Evolutionary conservation across 768 basidiomycete species (phyloP).

Genomic region (Trametes cingulata): DNA sequence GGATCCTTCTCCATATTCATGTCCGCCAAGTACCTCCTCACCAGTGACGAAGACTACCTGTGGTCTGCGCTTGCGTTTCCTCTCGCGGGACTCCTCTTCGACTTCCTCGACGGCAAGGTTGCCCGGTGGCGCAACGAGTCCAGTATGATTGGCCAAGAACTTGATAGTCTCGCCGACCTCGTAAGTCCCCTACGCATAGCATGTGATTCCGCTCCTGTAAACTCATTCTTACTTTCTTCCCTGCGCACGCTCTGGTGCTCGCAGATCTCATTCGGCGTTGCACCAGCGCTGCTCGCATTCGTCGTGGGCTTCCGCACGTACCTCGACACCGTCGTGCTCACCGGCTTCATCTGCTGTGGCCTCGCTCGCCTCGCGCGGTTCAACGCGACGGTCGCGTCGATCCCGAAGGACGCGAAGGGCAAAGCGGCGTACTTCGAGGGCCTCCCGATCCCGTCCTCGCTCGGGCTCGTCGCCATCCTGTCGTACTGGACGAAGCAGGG

Average conservation of each 20-base stretch:
- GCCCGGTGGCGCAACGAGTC: constrained; percentile 95
- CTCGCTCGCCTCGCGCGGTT: constrained; percentile 96
- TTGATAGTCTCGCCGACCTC: constrained; percentile 95
- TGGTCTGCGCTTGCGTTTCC: constrained; percentile 89
- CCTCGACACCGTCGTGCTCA: constrained; percentile 84
- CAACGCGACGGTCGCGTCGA: constrained; percentile 95
- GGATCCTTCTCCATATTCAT: constrained; percentile 95
- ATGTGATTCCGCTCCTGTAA: constrained; percentile 7
- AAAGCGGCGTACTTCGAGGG: constrained; percentile 97
- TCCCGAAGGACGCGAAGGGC: constrained; percentile 84
- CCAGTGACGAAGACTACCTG: constrained; percentile 75
- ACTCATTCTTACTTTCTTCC: constrained; percentile 3
- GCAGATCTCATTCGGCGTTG: constrained; percentile 97
- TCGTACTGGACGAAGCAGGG: constrained; percentile 83
- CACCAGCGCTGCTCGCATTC: constrained; percentile 92
- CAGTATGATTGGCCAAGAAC: constrained; percentile 95
- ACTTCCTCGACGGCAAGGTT: constrained; percentile 96
- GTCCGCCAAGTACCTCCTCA: constrained; percentile 84
- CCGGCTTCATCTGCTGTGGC: constrained; percentile 93
- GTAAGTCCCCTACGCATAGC: constrained; percentile 46
- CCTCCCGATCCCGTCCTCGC: constrained; percentile 91
- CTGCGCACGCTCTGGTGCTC: background rate
- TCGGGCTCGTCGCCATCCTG: constrained; percentile 76
- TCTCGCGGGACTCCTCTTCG: constrained; percentile 93
- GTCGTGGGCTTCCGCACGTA: constrained; percentile 88